Base-by-base conservation (phyloP, 2,329 filamentous ascomycete species). In the Graphilbum fragrans region DNA sequence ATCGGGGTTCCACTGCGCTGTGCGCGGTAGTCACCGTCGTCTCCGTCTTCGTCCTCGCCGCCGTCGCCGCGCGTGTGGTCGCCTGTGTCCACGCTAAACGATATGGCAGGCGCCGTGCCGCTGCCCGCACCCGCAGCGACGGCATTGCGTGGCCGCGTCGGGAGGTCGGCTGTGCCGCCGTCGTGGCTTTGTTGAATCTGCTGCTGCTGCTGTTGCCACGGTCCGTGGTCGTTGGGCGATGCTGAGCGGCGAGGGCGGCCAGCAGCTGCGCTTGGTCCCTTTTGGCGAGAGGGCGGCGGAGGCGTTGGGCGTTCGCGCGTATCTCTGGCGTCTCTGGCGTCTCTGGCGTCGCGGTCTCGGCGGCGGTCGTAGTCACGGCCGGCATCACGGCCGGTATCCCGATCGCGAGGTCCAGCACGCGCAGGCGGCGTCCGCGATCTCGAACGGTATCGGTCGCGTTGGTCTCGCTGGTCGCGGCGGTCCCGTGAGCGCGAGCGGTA, bases 21-120 rank as follows among this genome's bases (percentile, higher is more conserved):
- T n/a, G n/a, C n/a, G n/a, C n/a, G n/a, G n/a, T n/a, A n/a, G 33
- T 21, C 17, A 16, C 31, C 74, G 42, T 70, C 74, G 54, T 82
- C 67, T 38, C 80, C 77, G 46, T 82, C 77, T 45, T 87, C 82
- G 40, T 69, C 70, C 33, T 71, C 70, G 41, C 67, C 63, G 17
- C 66, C 55, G 22, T 70, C 61, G 25, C 70, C 70, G n/a, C n/a
- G n/a, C n/a, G n/a, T n/a, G n/a, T n/a, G n/a, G n/a, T n/a, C n/a
- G n/a, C n/a, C n/a, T n/a, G n/a, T n/a, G n/a, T n/a, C n/a, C n/a
- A 47, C 43, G 8, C 45, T 42, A 39, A 49, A 47, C 35, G 47
- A 49, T 45, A 49, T 47, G 31, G 42, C 17, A 7, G 29, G 29
- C 29, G 9, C 25, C 14, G 8, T 29, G 25, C 25, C 25, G 25